These are phyloP conservation scores for Eutypella sp. DNA, from an alignment of 2,329 filamentous ascomycete genomes.

Conservation along the genomic window DNA sequence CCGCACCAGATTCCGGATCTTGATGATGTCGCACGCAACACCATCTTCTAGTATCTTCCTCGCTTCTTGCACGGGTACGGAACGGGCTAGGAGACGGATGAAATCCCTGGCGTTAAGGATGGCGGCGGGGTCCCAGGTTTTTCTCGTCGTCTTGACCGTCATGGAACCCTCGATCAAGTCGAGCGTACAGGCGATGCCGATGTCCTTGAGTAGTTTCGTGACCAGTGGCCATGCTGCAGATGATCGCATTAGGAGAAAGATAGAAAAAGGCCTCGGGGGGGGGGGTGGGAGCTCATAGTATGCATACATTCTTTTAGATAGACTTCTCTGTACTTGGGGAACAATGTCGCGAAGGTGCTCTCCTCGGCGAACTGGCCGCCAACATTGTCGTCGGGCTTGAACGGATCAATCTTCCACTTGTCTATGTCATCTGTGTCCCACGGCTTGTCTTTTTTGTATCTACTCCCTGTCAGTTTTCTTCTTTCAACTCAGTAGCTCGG, in stretches of 20 bases:
- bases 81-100: slow-evolving; percentile 86
- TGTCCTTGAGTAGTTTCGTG: slow-evolving; percentile 79
- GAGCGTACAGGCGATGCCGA: slow-evolving; percentile 83
- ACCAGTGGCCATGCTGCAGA: slow-evolving; percentile 69
- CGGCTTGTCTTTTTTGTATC: slow-evolving; percentile 82
- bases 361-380: slow-evolving; percentile 88
- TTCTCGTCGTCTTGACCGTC: slow-evolving; percentile 91
- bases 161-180: slow-evolving; percentile 95
- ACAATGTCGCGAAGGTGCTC: slow-evolving; percentile 80
- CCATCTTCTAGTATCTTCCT: slow-evolving; percentile 92
- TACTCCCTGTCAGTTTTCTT: slow-evolving; percentile 28
- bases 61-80: slow-evolving; percentile 88
- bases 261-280: not conserved
- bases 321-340: slow-evolving; percentile 94
- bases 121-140: slow-evolving; percentile 81
- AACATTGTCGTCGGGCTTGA: slow-evolving; percentile 79
- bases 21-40: slow-evolving; percentile 90
- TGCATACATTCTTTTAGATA: slow-evolving; percentile 69
- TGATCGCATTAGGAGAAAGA: not conserved
- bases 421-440: slow-evolving; percentile 98
- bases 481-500: not conserved
- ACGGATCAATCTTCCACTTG: slow-evolving; percentile 90
- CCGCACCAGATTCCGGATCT: slow-evolving; percentile 82
- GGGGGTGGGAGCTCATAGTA: slow-evolving; percentile 23
- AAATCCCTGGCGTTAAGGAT: slow-evolving; percentile 92